These are phyloP conservation scores for Clonostachys solani DNA, from an alignment of 2,329 filamentous ascomycete species.

Conservation along the genomic window DNA sequence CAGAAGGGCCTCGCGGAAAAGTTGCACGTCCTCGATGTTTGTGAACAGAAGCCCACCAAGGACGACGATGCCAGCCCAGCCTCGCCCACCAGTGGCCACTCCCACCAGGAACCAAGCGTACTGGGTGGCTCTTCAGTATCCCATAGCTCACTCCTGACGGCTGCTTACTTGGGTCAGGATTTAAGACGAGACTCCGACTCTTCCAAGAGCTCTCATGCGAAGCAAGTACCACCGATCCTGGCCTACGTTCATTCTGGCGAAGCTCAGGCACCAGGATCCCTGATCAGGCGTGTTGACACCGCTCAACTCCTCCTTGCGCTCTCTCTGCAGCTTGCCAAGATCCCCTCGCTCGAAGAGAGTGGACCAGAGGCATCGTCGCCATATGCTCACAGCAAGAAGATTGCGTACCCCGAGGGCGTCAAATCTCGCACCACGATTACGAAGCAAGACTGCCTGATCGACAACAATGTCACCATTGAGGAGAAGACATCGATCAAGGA, in stretches of 20 bases:
- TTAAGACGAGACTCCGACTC: background rate
- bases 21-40: conserved; percentile 64
- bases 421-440: conserved; percentile 79
- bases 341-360: conserved; percentile 65
- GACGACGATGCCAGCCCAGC: conserved; percentile 16
- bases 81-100: conserved; percentile 11
- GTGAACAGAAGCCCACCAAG: conserved; percentile 25
- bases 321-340: conserved; percentile 82
- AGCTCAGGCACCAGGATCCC: conserved; percentile 40
- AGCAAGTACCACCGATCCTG: conserved; percentile 64
- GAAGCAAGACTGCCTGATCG: conserved; percentile 76
- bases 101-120: background rate
- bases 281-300: conserved; percentile 87
- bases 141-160: background rate
- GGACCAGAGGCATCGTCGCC: conserved; percentile 57
- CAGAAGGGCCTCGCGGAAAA: conserved; percentile 77
- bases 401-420: conserved; percentile 79
- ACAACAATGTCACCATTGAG: conserved; percentile 83
- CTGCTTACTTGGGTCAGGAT: background rate
- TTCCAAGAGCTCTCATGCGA: conserved; percentile 9
- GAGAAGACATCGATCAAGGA: conserved; percentile 93
- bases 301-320: conserved; percentile 75
- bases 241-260: conserved; percentile 73
- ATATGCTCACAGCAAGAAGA: conserved; percentile 73
- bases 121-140: too few relatives aligned